A percentile compares a stretch with the other conserved stretches of the same genome.
Conservation (phyloP, 108 stramenopile species). For the Pseudonitzschia multiseries region DNA sequence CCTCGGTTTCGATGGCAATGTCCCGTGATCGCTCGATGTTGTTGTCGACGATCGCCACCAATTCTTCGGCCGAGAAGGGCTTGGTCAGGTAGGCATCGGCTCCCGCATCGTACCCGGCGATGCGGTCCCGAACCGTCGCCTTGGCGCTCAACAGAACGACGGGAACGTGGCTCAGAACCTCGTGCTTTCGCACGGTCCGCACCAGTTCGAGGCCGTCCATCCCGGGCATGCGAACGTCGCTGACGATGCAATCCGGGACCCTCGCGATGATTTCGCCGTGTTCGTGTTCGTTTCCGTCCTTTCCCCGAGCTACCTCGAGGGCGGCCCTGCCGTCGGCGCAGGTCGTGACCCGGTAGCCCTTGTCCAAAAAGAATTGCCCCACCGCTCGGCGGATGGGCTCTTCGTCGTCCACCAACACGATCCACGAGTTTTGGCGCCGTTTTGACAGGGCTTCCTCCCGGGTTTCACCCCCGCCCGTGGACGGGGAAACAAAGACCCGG, state of each 20-base stretch:
- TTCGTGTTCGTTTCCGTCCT: background rate
- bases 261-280: background rate
- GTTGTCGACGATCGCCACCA: constrained; percentile 72
- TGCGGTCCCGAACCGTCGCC: constrained; percentile 71
- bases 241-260: constrained; percentile 54
- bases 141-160: constrained; percentile 80
- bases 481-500: too few relatives aligned
- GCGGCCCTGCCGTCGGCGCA: constrained; percentile 62
- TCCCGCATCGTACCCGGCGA: constrained; percentile 75
- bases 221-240: constrained; percentile 57
- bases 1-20: constrained; percentile 17
- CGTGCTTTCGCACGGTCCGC: constrained; percentile 41
- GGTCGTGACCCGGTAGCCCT: constrained; percentile 74
- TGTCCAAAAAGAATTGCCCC: constrained; percentile 62
- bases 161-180: constrained; percentile 42
- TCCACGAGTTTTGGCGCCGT: constrained; percentile 25
- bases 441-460: constrained; percentile 12
- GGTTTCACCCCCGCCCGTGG: too few relatives aligned
- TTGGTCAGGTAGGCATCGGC: constrained; percentile 87
- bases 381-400: constrained; percentile 66
- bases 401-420: constrained; percentile 82
- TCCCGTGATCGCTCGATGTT: constrained; percentile 40
- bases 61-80: constrained; percentile 86
- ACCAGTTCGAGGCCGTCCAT: constrained; percentile 76
- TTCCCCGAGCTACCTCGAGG: constrained; percentile 43